Percentiles rank a stretch among this genome's conserved stretches.
Evolutionary conservation across 2,329 filamentous ascomycete genomes (phyloP).

Genomic region (Taxawa tesnikishii): DNA sequence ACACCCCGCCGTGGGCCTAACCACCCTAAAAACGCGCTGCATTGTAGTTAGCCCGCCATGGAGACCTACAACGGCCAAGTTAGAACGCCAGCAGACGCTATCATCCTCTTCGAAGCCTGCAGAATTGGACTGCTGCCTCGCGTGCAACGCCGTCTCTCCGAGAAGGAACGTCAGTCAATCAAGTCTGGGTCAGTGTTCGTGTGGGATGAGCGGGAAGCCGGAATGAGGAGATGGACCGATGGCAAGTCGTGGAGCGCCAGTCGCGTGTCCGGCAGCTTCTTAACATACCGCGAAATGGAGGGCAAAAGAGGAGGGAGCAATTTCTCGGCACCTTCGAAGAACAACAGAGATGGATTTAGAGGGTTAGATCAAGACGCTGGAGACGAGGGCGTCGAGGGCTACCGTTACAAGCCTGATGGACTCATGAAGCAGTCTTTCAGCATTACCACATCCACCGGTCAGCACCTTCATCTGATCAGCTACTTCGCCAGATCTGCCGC

Average conservation of each 20-base stretch:
- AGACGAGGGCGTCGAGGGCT: slow-evolving; percentile 71
- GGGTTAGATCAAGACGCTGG: slow-evolving; percentile 73
- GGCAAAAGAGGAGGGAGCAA: slow-evolving; percentile 75
- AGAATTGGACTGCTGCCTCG: slow-evolving; percentile 77
- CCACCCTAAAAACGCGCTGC: too few species aligned
- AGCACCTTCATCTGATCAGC: slow-evolving; percentile 94
- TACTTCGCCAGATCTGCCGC: slow-evolving; percentile 81
- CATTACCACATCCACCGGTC: slow-evolving; percentile 81
- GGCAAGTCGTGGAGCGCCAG: slow-evolving; percentile 99
- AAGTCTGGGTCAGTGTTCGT: slow-evolving; percentile 95
- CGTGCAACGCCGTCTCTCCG: slow-evolving; percentile 83
- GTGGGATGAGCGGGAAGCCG: slow-evolving; percentile 98
- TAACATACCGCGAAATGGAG: slow-evolving; percentile 98
- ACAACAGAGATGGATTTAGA: slow-evolving; percentile 62
- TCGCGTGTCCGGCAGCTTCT: slow-evolving; percentile 89
- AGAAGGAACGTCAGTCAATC: slow-evolving; percentile 94
- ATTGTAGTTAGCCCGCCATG: too few species aligned
- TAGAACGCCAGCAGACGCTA: slow-evolving; percentile 89
- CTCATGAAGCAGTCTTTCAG: slow-evolving; percentile 99
- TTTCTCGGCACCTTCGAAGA: slow-evolving; percentile 44
- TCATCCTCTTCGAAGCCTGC: slow-evolving; percentile 97
- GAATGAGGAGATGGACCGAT: slow-evolving; percentile 97
- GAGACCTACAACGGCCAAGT: slow-evolving; percentile 95
- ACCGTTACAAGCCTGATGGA: slow-evolving; percentile 89
- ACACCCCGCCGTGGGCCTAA: too few species aligned